Evolutionary conservation across 257 asterid genomes (phyloP), one percentile per base, ranked within the genome.

Genomic region (Nicotiana tabacum): DNA sequence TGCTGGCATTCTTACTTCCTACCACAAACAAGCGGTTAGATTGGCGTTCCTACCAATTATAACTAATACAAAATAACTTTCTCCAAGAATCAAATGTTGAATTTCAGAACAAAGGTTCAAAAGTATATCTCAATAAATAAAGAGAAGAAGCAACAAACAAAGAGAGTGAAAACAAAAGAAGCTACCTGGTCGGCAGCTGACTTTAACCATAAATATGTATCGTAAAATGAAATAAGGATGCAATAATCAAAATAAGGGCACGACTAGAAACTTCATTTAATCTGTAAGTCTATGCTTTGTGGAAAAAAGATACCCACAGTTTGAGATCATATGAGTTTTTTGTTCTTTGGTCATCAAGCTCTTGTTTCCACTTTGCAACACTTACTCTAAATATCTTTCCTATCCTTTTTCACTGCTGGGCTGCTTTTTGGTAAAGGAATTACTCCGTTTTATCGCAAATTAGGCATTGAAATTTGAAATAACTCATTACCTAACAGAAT

Each of bases 1-100:
- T 69, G 98, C 96, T 21, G 98, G 97, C 97, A 95, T 92, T 91
- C 99, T 90, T 58, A 91, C 98, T 92, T 94, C 99, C 99, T 95
- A 88, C 64, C 69, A 86, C 21, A 85, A 84, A 69, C 33, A 24
- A 35, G 83, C 37, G 55, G 86, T 86, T 77, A 89, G 89, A 87
- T 57, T 74, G 80, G 27, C 30, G 27, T 27, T 46, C 37, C 3
- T 51, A 66, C 24, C 83, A 48, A 66, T 65, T 66, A 66, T 80
- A 21, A 81, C 60, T 21, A 27, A 78, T 4, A 13, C 62, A 74
- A 74, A 74, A 74, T 8, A 74, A 51, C 43, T 27, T 51, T 62
- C 62, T 51, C 62, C 80, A 48, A 74, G 62, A 74, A 74, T 74
- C 78, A 6, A 48, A 51, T 48, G 13, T 51, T 33, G 64, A 48